Percentiles rank a stretch among this genome's conserved stretches.
Conservation (phyloP, 2,329 filamentous ascomycete species). For the Xylaria hypoxylon region DNA sequence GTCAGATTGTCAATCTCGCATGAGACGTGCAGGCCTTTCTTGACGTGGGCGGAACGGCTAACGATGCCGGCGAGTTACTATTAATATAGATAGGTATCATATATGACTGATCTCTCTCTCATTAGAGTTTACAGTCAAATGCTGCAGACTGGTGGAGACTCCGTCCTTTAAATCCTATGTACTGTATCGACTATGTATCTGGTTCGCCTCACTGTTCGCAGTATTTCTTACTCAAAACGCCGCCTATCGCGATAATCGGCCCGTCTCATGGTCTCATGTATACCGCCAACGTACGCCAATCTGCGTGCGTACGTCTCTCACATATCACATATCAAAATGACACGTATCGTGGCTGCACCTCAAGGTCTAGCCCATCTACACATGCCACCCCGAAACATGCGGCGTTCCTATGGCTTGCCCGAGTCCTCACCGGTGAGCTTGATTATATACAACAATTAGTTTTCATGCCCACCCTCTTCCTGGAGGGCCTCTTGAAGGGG, state of each 20-base stretch:
- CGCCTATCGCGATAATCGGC: slow-evolving; percentile 5
- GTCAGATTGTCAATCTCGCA: too few relatives aligned
- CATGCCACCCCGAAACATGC: slow-evolving; percentile 12
- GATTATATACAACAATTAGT: slow-evolving; percentile 15
- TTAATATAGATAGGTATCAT: too few relatives aligned
- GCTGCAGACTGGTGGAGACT: too few relatives aligned
- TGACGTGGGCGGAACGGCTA: slow-evolving; percentile 12
- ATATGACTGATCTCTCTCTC: too few relatives aligned
- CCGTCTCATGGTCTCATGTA: not conserved
- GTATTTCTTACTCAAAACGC: not conserved
- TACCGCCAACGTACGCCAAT: not conserved
- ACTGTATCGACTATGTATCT: not conserved
- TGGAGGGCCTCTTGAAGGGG: not conserved
- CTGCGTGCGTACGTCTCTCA: not conserved
- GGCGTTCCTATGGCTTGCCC: slow-evolving; percentile 24
- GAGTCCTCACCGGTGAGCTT: not conserved
- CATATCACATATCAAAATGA: not conserved
- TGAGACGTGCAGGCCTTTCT: not conserved
- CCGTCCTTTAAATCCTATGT: too few relatives aligned
- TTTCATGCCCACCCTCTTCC: not conserved
- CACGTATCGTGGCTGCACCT: not conserved
- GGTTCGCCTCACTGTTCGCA: not conserved
- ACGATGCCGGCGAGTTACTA: slow-evolving; percentile 16
- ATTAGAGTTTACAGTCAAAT: too few relatives aligned
- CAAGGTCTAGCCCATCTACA: not conserved